A percentile compares a stretch with the other conserved stretches of the same genome.
These are phyloP conservation scores for Termitomyces sp. DNA, from an alignment of 768 basidiomycete species.

Conservation along the genomic window DNA sequence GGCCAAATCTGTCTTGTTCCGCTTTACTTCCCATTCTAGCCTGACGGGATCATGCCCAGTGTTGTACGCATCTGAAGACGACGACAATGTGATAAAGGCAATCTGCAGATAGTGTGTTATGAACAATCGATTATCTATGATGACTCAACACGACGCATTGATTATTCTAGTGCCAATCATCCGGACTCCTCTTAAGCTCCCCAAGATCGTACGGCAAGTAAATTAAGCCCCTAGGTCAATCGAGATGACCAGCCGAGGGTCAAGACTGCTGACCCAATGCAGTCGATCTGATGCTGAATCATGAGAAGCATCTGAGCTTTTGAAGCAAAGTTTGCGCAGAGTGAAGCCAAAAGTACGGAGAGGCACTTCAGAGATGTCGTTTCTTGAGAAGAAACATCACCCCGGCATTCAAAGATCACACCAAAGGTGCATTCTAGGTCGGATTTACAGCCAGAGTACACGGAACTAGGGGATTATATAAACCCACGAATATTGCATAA, in stretches of 20 bases:
- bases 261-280: not conserved
- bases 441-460: not conserved
- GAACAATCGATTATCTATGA: not conserved
- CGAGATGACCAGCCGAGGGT: not conserved
- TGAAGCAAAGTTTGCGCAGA: not conserved
- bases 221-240: not conserved
- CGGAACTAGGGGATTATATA: not conserved
- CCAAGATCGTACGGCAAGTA: not conserved
- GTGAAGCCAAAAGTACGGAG: not conserved
- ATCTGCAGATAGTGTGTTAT: not conserved
- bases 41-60: not conserved
- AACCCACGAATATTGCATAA: not conserved
- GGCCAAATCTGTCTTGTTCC: not conserved
- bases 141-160: not conserved
- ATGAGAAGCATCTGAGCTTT: not conserved
- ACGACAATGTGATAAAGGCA: not conserved
- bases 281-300: not conserved
- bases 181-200: not conserved
- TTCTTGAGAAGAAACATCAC: too few species aligned
- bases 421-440: not conserved
- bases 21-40: not conserved
- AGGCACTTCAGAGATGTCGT: not conserved
- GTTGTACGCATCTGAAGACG: not conserved
- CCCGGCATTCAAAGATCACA: too few species aligned
- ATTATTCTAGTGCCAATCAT: not conserved